Conservation (phyloP, 768 basidiomycete genomes). For the Pulveroboletus sp. region DNA sequence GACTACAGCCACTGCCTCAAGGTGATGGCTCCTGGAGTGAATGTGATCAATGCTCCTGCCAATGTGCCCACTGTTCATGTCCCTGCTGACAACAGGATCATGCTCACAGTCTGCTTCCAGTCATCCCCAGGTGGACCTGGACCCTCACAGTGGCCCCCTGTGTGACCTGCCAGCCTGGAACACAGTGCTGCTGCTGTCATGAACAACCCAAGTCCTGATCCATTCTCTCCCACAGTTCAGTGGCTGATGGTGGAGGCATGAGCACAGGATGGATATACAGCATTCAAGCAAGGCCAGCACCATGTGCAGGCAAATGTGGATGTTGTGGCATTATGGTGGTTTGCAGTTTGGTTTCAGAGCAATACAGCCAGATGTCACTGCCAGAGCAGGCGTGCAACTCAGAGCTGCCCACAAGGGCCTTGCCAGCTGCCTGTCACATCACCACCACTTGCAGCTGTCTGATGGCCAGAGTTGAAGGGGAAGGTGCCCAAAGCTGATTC, state of each 20-base stretch:
- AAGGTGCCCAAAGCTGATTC: neutral
- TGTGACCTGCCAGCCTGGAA: too few species aligned
- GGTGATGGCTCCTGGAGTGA: neutral
- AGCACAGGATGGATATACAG: neutral
- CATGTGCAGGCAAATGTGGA: neutral
- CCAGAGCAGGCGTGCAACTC: neutral
- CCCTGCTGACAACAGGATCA: neutral
- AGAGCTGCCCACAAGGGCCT: neutral
- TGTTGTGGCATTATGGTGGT: neutral
- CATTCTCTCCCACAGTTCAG: too few species aligned
- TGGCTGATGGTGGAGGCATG: neutral
- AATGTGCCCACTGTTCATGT: neutral
- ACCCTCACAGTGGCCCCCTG: too few species aligned
- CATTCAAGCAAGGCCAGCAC: neutral
- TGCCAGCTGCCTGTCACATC: too few species aligned
- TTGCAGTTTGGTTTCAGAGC: neutral
- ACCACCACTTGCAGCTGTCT: too few species aligned
- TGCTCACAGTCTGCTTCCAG: neutral
- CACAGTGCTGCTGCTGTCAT: too few species aligned
- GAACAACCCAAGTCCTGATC: too few species aligned
- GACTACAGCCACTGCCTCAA: neutral
- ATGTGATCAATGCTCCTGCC: neutral
- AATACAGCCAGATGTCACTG: neutral
- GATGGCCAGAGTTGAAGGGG: neutral
- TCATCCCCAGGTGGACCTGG: too few species aligned